phyloP scores from a whole-genome alignment of 78 protist species.

The Abeoforma whisleri region DNA sequence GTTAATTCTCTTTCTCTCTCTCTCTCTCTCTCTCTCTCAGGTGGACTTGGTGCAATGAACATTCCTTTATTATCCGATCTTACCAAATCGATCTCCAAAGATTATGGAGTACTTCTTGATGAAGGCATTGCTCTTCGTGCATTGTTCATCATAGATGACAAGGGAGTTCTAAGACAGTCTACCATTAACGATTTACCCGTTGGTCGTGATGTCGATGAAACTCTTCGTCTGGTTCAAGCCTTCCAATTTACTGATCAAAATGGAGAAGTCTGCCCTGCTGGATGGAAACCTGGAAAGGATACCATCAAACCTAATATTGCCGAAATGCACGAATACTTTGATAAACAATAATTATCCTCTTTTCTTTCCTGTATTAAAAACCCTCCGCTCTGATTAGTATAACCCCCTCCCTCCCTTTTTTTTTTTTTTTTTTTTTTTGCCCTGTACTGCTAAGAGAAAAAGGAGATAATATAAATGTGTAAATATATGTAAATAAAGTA shows the following conservation, averaged over 20 bases:
- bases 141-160: slow-evolving; percentile 65
- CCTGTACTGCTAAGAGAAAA: too few species aligned
- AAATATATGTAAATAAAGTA: too few species aligned
- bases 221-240: slow-evolving; percentile 62
- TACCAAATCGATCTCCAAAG: slow-evolving; percentile 62
- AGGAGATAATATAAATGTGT: too few species aligned
- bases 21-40: slow-evolving; percentile 17
- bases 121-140: slow-evolving; percentile 62
- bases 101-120: slow-evolving; percentile 77
- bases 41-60: slow-evolving; percentile 83
- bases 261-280: slow-evolving; percentile 75
- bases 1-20: neutral
- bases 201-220: slow-evolving; percentile 71
- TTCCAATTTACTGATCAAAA: slow-evolving; percentile 60
- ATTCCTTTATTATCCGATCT: slow-evolving; percentile 81
- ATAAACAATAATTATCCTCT: too few species aligned
- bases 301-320: slow-evolving; percentile 53
- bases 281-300: slow-evolving; percentile 58
- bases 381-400: too few species aligned
- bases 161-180: slow-evolving; percentile 58
- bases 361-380: too few species aligned
- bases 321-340: slow-evolving; percentile 49
- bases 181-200: slow-evolving; percentile 68
- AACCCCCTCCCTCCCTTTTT: too few species aligned
- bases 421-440: too few species aligned